Evolutionary conservation across 208 protist genomes (phyloP).

Genomic region (Phytomonas francai): DNA sequence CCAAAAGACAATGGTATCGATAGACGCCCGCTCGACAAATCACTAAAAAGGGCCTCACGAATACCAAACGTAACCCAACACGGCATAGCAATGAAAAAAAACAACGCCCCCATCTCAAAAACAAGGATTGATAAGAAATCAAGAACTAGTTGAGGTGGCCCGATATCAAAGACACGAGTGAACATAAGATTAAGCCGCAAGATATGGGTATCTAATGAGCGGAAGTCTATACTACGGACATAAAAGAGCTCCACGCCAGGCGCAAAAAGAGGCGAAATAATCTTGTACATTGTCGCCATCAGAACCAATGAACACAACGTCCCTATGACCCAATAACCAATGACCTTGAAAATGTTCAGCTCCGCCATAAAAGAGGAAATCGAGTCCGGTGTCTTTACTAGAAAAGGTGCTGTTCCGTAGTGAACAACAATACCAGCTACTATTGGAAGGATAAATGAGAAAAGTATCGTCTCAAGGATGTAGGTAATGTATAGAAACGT

Average conservation of each 20-base stretch:
- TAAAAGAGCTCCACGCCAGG: conserved; percentile 79
- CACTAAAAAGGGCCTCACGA: conserved; percentile 16
- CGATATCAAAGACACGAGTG: conserved; percentile 50
- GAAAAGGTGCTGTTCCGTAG: conserved; percentile 43
- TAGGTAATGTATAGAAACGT: conserved; percentile 42
- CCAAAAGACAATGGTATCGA: background rate
- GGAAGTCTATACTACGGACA: conserved; percentile 49
- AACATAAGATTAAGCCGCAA: conserved; percentile 54
- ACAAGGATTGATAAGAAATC: conserved; percentile 36
- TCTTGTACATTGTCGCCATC: conserved; percentile 36
- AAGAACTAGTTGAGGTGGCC: conserved; percentile 34
- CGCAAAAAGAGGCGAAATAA: conserved; percentile 61
- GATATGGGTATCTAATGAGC: conserved; percentile 30
- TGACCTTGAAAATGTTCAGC: conserved; percentile 28
- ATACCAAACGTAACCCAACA: conserved; percentile 21
- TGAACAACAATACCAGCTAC: conserved; percentile 46
- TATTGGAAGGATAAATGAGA: conserved; percentile 37
- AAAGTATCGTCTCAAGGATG: conserved; percentile 39
- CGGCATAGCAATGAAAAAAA: conserved; percentile 45
- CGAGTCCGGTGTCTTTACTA: conserved; percentile 27
- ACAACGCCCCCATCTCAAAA: conserved; percentile 38
- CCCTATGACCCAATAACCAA: conserved; percentile 57
- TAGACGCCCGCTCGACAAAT: conserved; percentile 4
- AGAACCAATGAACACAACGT: conserved; percentile 34
- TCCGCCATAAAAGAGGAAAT: conserved; percentile 23